phyloP scores from a whole-genome alignment of 2,329 filamentous ascomycete species.

The Knoxdaviesia proteae region DNA sequence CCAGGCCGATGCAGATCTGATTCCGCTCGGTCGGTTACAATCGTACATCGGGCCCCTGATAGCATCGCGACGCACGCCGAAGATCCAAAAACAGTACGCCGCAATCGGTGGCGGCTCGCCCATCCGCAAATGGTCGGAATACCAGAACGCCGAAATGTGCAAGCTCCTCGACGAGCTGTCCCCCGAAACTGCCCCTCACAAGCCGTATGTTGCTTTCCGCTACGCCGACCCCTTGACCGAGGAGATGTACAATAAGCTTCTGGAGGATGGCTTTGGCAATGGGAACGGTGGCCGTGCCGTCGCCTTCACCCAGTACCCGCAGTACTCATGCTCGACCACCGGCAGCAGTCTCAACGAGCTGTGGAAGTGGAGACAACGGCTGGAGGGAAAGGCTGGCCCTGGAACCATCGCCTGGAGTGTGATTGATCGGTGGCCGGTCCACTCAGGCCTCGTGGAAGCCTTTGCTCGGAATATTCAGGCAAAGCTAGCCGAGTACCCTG shows the following conservation, averaged over 20 bases:
- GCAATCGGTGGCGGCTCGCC: slow-evolving; percentile 95
- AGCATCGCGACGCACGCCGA: slow-evolving; percentile 69
- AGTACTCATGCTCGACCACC: slow-evolving; percentile 95
- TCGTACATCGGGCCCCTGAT: slow-evolving; percentile 79
- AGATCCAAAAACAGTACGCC: slow-evolving; percentile 89
- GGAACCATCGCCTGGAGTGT: slow-evolving; percentile 88
- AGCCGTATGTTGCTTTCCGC: slow-evolving; percentile 91
- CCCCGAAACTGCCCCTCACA: slow-evolving; percentile 86
- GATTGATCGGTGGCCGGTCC: slow-evolving; percentile 93
- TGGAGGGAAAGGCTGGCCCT: slow-evolving; percentile 53
- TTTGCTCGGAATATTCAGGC: slow-evolving; percentile 85
- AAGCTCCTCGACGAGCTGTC: slow-evolving; percentile 82
- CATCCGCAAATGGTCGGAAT: slow-evolving; percentile 94
- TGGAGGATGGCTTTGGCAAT: slow-evolving; percentile 76
- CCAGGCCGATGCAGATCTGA: slow-evolving; percentile 79
- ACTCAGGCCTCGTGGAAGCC: slow-evolving; percentile 72
- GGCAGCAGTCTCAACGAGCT: slow-evolving; percentile 91
- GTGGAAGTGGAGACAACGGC: slow-evolving; percentile 84
- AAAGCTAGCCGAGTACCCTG: slow-evolving; percentile 64
- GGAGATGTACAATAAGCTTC: slow-evolving; percentile 66
- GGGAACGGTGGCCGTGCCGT: slow-evolving; percentile 85
- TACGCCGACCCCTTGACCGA: slow-evolving; percentile 89
- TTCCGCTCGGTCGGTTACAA: slow-evolving; percentile 84
- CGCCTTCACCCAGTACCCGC: slow-evolving; percentile 94
- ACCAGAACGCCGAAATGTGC: slow-evolving; percentile 89